These are phyloP conservation scores for Xylariaceae sp. DNA, from an alignment of 2,329 filamentous ascomycete species.

Conservation along the genomic window DNA sequence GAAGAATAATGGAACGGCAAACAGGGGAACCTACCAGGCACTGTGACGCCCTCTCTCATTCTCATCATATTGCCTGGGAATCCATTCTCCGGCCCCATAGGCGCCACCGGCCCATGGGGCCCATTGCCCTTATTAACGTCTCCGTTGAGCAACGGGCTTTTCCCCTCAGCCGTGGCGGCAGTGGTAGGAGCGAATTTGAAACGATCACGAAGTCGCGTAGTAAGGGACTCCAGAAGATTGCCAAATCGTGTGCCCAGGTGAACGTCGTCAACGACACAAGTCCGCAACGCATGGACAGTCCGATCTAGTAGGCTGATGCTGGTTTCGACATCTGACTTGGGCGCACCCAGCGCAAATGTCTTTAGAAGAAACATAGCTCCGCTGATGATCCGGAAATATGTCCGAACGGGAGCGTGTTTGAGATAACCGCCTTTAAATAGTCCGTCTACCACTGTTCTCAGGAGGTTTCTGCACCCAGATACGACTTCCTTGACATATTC, in stretches of 20 bases:
- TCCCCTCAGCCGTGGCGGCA: constrained; percentile 40
- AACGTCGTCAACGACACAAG: constrained; percentile 78
- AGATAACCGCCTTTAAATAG: constrained; percentile 69
- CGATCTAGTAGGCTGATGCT: constrained; percentile 71
- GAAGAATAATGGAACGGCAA: neutral
- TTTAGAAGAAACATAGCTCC: constrained; percentile 81
- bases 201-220: constrained; percentile 64
- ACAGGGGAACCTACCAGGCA: constrained; percentile 27
- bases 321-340: constrained; percentile 69
- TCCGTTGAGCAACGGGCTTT: constrained; percentile 37
- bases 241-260: constrained; percentile 81
- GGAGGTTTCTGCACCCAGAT: constrained; percentile 69
- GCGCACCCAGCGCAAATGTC: constrained; percentile 76
- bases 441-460: constrained; percentile 70
- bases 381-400: constrained; percentile 81
- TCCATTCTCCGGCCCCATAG: constrained; percentile 27
- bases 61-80: constrained; percentile 25
- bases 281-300: constrained; percentile 67
- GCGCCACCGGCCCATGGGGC: constrained; percentile 29
- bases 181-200: constrained; percentile 60
- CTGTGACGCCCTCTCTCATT: constrained; percentile 26
- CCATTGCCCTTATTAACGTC: constrained; percentile 26
- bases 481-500: constrained; percentile 73
- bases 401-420: constrained; percentile 76
- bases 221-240: constrained; percentile 73